These are phyloP conservation scores for Zygotorulaspora mrakii DNA, from an alignment of 1,139 yeast species.

Conservation along the genomic window DNA sequence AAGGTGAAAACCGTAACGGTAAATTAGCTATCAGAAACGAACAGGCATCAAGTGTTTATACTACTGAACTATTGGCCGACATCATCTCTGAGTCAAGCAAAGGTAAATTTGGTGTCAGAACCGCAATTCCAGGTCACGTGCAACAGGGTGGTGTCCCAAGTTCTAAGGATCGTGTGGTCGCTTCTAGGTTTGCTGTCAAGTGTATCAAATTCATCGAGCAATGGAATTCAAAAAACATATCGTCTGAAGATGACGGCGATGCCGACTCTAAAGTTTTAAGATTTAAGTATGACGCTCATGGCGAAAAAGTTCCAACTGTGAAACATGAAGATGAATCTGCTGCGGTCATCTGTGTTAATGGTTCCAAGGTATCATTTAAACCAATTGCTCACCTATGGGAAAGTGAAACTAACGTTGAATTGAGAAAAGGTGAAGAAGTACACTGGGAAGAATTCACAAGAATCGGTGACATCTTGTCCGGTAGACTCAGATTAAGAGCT, in stretches of 20 bases:
- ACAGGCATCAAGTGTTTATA: constrained; percentile 74
- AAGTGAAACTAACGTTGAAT: constrained; percentile 53
- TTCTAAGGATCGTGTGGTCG: constrained; percentile 89
- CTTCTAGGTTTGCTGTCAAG: constrained; percentile 83
- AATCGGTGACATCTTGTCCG: constrained; percentile 66
- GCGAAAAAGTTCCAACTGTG: constrained; percentile 41
- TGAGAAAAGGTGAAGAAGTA: constrained; percentile 62
- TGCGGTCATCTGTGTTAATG: constrained; percentile 67
- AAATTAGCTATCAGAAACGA: constrained; percentile 82
- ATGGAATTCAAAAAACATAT: constrained; percentile 38
- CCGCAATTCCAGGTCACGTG: constrained; percentile 97
- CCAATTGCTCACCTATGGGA: constrained; percentile 53
- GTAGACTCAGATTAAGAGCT: constrained; percentile 52
- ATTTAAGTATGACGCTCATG: constrained; percentile 41
- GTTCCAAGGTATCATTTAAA: constrained; percentile 56
- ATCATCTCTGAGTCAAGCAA: constrained; percentile 75
- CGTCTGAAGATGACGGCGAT: constrained; percentile 36
- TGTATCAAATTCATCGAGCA: constrained; percentile 84
- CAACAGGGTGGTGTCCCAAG: constrained; percentile 98
- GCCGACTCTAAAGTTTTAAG: constrained; percentile 39
- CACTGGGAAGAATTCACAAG: constrained; percentile 65
- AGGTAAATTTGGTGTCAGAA: constrained; percentile 81
- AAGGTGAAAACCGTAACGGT: constrained; percentile 68
- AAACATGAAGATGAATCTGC: constrained; percentile 45
- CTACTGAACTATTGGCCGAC: constrained; percentile 77